phyloP scores from a whole-genome alignment of 192 early-diverging fungal genomes.

The Coemansia sp. region DNA sequence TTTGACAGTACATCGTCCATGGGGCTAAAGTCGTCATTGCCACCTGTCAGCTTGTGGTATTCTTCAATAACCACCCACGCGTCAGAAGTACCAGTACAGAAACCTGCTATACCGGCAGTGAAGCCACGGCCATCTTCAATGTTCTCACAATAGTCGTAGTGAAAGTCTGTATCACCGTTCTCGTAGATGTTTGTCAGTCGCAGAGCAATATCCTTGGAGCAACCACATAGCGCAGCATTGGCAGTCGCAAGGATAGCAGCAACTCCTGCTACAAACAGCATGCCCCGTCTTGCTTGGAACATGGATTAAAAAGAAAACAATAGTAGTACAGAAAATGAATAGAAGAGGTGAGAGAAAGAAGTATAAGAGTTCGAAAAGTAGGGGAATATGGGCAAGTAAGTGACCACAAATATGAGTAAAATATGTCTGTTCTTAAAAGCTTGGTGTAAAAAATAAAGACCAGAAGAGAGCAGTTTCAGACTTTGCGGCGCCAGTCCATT shows the following conservation, averaged over 20 bases:
- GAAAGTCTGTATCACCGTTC: slow-evolving; percentile 33
- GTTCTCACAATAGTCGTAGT: slow-evolving; percentile 46
- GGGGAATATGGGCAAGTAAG: background rate
- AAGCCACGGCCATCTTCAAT: slow-evolving; percentile 34
- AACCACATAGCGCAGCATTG: slow-evolving; percentile 16
- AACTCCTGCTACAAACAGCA: background rate
- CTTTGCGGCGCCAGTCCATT: background rate
- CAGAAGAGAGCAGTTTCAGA: background rate
- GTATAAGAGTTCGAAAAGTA: background rate
- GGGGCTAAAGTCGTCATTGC: slow-evolving; percentile 33
- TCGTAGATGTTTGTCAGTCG: slow-evolving; percentile 35
- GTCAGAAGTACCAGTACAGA: slow-evolving; percentile 53
- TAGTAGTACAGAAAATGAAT: background rate
- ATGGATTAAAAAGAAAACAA: background rate
- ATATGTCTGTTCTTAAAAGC: too few relatives aligned
- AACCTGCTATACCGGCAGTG: slow-evolving; percentile 42
- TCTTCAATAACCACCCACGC: slow-evolving; percentile 51
- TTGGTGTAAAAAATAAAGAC: background rate
- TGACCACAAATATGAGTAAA: too few relatives aligned
- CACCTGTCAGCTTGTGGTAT: slow-evolving; percentile 40
- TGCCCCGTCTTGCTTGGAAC: background rate
- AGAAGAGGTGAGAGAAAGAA: background rate
- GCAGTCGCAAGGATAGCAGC: background rate
- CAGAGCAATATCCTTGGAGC: slow-evolving; percentile 32
- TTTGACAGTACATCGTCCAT: slow-evolving; percentile 29